Evolutionary conservation across 1,284 basidiomycete genomes (phyloP).

Genomic region (Neonothopanus nambi): DNA sequence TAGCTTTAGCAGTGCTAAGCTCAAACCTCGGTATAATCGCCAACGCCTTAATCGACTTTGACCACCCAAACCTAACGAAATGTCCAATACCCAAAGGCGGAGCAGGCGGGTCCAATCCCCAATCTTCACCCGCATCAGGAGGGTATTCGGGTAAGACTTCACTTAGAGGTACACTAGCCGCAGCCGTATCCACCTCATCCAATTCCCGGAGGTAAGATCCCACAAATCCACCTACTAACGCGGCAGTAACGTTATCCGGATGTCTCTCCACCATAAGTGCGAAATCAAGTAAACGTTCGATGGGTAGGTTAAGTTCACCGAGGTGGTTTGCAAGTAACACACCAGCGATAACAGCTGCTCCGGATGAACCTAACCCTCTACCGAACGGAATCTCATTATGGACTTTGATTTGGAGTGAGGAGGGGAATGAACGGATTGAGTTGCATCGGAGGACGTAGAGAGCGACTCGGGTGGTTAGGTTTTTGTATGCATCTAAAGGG

Average conservation of each 20-base stretch:
- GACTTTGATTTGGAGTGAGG: constrained; percentile 71
- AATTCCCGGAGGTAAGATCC: constrained; percentile 95
- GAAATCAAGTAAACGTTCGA: constrained; percentile 86
- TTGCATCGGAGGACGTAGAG: constrained; percentile 96
- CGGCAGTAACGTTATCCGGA: constrained; percentile 98
- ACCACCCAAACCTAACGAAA: constrained; percentile 92
- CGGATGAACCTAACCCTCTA: constrained; percentile 94
- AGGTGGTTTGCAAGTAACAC: constrained; percentile 88
- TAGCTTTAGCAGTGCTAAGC: constrained; percentile 92
- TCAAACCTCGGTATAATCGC: constrained; percentile 97
- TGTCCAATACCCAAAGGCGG: constrained; percentile 94
- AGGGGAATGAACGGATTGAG: constrained; percentile 73
- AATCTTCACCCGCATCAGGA: constrained; percentile 85
- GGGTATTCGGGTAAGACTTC: constrained; percentile 98
- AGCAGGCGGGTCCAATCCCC: constrained; percentile 87
- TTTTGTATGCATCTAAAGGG: constrained; percentile 94
- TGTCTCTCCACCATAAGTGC: constrained; percentile 99
- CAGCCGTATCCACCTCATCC: constrained; percentile 72
- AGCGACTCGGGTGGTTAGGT: constrained; percentile 96
- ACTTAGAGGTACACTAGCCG: constrained; percentile 88
- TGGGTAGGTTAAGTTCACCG: constrained; percentile 72
- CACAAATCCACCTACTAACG: constrained; percentile 97
- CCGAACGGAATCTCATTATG: constrained; percentile 98
- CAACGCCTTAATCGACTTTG: constrained; percentile 84
- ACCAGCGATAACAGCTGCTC: constrained; percentile 96